Base-by-base conservation (phyloP, 768 basidiomycete genomes). In the Dendrothele bispora region DNA sequence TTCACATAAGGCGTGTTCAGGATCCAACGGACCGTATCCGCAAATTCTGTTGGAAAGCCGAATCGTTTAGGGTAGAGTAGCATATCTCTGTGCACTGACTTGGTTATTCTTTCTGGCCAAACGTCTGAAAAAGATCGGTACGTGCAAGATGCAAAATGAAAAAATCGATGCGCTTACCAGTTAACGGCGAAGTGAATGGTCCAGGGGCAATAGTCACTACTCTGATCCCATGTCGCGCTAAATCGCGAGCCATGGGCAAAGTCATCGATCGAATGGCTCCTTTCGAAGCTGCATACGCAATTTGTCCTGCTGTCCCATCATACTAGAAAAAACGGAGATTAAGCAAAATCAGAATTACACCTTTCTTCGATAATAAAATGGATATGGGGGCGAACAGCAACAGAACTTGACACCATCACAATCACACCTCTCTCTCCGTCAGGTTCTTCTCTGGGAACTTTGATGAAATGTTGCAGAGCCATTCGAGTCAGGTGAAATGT, bases 361-460 rank as follows among this genome's bases (percentile, higher is more conserved):
- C 8, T 38, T 14, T 21, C 3, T 43, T 32, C 29, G 10, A 27
- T 20, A 10, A n/a, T n/a, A n/a, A 14, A 29, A 21, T 18, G 30
- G 30, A 32, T 32, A n/a, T 32, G 30, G 10, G 30, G 30, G 30
- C 30, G 10, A n/a, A 34, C 77, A 21, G 80, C 80, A 32, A 79
- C 77, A 18, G 75, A 68, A 53, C 79, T 81, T 6, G 80, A 66
- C 17, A 82, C 75, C 51, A 83, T 70, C 18, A 83, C 58, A n/a
- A 85, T 64, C 7, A 83, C 75, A 4, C 82, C 83, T 20, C 78
- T 62, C 57, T 85, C 83, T 1, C 73, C 79, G 49, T 82, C 79
- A 0, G 59, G 42, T 2, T 69, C 67, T 51, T 80, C 78, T 14
- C 74, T 70, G 1, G 69, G 61, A 39, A 75, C 75, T 26, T 68